Conservation (phyloP, 805 yeast genomes). For the Monosporozyma aerobia region DNA sequence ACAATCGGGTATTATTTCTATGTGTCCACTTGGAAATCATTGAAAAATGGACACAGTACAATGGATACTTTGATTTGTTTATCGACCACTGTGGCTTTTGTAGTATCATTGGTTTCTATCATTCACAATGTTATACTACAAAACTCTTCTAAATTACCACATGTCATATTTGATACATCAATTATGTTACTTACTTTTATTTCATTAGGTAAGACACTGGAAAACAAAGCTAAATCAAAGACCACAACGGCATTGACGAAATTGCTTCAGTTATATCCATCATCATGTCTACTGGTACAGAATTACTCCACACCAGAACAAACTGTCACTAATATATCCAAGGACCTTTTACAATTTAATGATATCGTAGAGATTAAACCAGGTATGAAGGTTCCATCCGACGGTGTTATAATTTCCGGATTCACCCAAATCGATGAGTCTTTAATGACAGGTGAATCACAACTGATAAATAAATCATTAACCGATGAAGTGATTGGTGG, state of each 20-base stretch:
- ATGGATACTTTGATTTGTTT: conserved; percentile 88
- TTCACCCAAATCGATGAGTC: conserved; percentile 83
- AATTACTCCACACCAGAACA: conserved; percentile 4
- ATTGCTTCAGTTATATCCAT: conserved; percentile 71
- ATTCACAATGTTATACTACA: conserved; percentile 35
- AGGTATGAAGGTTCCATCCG: conserved; percentile 86
- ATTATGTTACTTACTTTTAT: conserved; percentile 80
- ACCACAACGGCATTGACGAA: conserved; percentile 83
- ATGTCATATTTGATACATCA: conserved; percentile 74
- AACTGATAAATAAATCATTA: conserved; percentile 53
- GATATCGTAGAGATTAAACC: conserved; percentile 76
- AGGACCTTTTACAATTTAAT: conserved; percentile 66
- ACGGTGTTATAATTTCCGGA: conserved; percentile 74
- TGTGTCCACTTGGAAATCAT: conserved; percentile 52
- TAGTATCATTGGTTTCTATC: conserved; percentile 62
- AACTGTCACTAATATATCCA: conserved; percentile 36
- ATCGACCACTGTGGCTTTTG: conserved; percentile 71
- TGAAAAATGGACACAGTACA: conserved; percentile 63
- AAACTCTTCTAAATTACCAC: conserved; percentile 40
- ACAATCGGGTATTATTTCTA: conserved; percentile 60
- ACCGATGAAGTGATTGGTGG: conserved; percentile 80
- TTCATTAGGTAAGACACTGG: conserved; percentile 83
- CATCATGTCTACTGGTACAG: conserved; percentile 53
- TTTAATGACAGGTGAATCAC: conserved; percentile 82
- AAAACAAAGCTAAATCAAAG: conserved; percentile 85